phyloP scores from a whole-genome alignment of 768 basidiomycete species.

The Thelephora aurantiotincta region DNA sequence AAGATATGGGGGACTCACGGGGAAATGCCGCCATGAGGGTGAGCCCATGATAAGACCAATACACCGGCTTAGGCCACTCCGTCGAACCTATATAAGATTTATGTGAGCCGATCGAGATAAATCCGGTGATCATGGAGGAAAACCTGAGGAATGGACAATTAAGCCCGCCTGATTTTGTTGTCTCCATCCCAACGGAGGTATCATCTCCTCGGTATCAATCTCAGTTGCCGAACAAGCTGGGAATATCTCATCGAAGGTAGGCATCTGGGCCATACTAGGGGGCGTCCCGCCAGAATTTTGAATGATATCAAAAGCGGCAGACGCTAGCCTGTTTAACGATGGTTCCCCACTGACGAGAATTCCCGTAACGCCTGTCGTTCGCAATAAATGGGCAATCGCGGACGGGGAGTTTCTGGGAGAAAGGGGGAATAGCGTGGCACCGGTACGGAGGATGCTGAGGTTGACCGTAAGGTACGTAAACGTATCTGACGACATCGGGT shows the following conservation, averaged over 20 bases:
- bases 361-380: slow-evolving; percentile 8
- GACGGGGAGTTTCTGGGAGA: slow-evolving; percentile 13
- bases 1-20: slow-evolving; percentile 4
- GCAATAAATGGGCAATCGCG: slow-evolving; percentile 18
- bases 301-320: slow-evolving; percentile 12
- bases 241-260: slow-evolving; percentile 7
- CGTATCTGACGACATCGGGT: background rate
- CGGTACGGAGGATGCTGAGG: background rate
- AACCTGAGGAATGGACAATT: slow-evolving; percentile 12
- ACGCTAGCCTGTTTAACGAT: slow-evolving; percentile 11
- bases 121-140: background rate
- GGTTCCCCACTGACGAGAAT: slow-evolving; percentile 18
- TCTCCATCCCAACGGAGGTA: background rate
- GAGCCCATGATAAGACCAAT: slow-evolving; percentile 8
- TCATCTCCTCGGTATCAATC: slow-evolving; percentile 1
- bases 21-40: slow-evolving; percentile 2
- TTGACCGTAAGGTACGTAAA: background rate
- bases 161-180: slow-evolving; percentile 1
- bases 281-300: background rate
- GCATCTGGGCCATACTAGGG: slow-evolving; percentile 5
- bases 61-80: slow-evolving; percentile 9
- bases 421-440: slow-evolving; percentile 9
- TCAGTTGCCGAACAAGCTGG: background rate
- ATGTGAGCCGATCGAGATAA: background rate
- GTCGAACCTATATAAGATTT: slow-evolving; percentile 7